A percentile compares a stretch with the other conserved stretches of the same genome.
Conservation (phyloP, 495 filamentous ascomycete species). For the Neohortaea acidophila region DNA sequence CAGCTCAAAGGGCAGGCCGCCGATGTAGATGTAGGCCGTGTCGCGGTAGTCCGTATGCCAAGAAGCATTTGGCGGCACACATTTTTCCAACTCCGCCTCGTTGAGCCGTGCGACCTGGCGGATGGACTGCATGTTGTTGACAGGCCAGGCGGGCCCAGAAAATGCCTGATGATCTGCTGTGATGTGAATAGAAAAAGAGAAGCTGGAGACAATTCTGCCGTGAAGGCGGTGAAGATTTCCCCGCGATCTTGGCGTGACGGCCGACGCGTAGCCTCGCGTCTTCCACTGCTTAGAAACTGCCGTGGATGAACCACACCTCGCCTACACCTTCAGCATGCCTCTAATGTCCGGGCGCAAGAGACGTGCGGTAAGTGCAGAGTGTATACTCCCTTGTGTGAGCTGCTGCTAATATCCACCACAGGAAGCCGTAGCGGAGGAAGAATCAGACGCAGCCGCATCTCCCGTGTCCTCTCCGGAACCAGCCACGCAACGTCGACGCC, state of each 20-base stretch:
- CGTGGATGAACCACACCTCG: background rate
- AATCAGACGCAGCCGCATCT: background rate
- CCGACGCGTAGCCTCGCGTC: background rate
- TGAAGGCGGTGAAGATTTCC: background rate
- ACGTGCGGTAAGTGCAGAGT: background rate
- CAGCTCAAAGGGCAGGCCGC: slow-evolving; percentile 83
- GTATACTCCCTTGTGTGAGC: background rate
- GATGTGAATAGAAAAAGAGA: too few species aligned
- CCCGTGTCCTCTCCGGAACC: slow-evolving; percentile 7
- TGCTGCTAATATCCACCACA: background rate
- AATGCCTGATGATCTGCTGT: background rate
- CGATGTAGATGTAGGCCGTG: slow-evolving; percentile 92
- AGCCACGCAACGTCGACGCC: slow-evolving; percentile 10
- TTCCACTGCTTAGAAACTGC: background rate
- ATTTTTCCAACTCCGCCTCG: slow-evolving; percentile 84
- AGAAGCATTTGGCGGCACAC: slow-evolving; percentile 65
- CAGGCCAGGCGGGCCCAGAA: background rate
- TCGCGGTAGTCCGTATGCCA: slow-evolving; percentile 97
- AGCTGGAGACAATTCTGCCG: background rate
- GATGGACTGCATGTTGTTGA: slow-evolving; percentile 67
- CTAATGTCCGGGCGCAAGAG: background rate
- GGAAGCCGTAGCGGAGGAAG: background rate
- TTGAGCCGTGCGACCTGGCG: slow-evolving; percentile 84
- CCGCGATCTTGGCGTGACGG: background rate
- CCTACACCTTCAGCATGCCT: background rate